Base-by-base conservation (phyloP, 78 protist genomes). In the Anaeramoeba ignava region DNA sequence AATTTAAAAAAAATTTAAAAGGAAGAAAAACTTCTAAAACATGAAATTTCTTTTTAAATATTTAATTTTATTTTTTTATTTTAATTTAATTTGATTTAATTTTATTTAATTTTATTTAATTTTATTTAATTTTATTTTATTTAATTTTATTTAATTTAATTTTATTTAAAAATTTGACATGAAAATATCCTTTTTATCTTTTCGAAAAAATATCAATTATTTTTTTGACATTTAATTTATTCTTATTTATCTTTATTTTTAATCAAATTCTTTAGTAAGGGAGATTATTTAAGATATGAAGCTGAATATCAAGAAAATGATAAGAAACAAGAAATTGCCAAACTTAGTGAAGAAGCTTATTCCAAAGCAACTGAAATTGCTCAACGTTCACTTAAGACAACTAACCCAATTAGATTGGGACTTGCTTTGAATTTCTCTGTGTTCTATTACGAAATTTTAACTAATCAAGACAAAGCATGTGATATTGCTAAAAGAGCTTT, bases 251-350 rank as follows among this genome's bases (percentile, higher is more conserved):
- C 17, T 80, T 12, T 23, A 80, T 27, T 40, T 12, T 42, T 40
- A 80, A 17, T 42, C 39, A 38, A 80, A 40, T 80, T 42, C 82
- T 31, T 31, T 33, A 80, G 82, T 42, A 27, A 80, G n/a, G n/a
- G 81, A 80, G 82, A 80, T 80, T 80, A 80, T 17, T 80, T 40
- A 23, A 38, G 82, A 31, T 80, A 80, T 80, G 23, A 40, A 17
- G 17, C 82, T 80, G 82, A 80, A 17, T 68, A 33, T 68, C n/a
- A 33, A n/a, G 78, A 33, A n/a, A n/a, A 68, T 68, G 78, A 68
- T 68, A n/a, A n/a, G 31, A 68, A 68, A n/a, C 31, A 68, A 68
- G 31, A 68, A 68, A 42, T 42, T 17, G 12, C 12, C 39, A 33
- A 17, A 23, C 23, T 17, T 27, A 40, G 81, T 40, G 12, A 80